Evolutionary conservation across 2,329 filamentous ascomycete species (phyloP), one percentile per base, ranked within the genome.

Genomic region (Calonectria fujianensis): DNA sequence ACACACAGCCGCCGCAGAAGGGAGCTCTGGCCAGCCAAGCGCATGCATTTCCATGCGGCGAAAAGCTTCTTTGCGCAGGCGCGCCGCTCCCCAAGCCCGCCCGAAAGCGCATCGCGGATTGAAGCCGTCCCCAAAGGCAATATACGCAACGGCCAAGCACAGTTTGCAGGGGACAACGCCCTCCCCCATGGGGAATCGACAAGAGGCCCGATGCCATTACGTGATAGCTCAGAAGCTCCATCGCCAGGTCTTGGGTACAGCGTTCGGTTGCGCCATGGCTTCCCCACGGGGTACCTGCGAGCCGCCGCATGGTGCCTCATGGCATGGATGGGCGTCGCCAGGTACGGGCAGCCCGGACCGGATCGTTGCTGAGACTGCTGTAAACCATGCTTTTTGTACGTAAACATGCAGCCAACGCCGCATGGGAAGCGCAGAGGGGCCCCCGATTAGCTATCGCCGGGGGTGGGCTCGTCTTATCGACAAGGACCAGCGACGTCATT

Each of bases 391-490:
- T 63, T 18, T 7, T 63, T 63, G 57, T 63, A 63, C 52, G 54
- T 61, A 50, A 37, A 59, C 57, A 24, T 20, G 18, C 37, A 50
- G 45, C 70, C 67, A 45, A 14, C 71, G 61, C 35, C 32, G 31
- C 32, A 35, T n/a, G 35, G 18, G 11, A n/a, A 4, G 41, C 4
- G 18, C 41, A 45, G 18, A n/a, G 8, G 8, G 16, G 9, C 20
- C 11, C 50, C n/a, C 51, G 24, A 31, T 54, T 54, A 48, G 45
- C 45, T 54, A 54, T 54, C 51, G 24, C n/a, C 13, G 1, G 14
- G 35, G 32, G 32, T 11, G 7, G 31, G 54, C 54, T 20, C 57
- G 24, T 50, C 72, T 61, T 80, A 80, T 80, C 78, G 73, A 65
- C 59, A 31, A 35, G 59, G 57, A 63, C 57, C 35, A 27, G 57